Percentiles rank a stretch among this genome's conserved stretches.
phyloP scores from a whole-genome alignment of 164 flowering plant genomes.

The Aristolochia fimbriata region DNA sequence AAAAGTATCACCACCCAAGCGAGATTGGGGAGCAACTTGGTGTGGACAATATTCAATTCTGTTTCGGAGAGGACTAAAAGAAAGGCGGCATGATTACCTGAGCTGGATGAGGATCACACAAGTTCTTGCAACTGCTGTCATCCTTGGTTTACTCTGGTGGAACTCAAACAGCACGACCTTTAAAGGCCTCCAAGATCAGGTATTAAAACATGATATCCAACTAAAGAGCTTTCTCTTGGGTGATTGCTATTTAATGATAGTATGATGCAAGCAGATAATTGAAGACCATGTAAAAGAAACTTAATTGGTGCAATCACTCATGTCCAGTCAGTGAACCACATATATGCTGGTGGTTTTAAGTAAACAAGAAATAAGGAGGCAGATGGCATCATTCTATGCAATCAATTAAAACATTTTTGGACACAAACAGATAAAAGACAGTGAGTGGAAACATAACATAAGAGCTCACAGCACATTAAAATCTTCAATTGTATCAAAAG shows the following conservation, averaged over 20 bases:
- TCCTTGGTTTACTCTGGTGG: constrained; percentile 92
- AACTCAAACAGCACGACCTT: constrained; percentile 51
- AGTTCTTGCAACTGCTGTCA: constrained; percentile 58
- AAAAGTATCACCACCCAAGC: constrained; percentile 35
- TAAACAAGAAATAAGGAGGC: too few species aligned
- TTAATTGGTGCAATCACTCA: too few species aligned
- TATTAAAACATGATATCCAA: constrained; percentile 11
- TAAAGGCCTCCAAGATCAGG: constrained; percentile 79
- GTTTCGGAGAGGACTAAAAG: constrained; percentile 70
- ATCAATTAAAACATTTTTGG: too few species aligned
- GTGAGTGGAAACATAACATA: too few species aligned
- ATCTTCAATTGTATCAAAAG: too few species aligned
- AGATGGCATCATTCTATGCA: too few species aligned
- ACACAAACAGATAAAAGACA: too few species aligned
- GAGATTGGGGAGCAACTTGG: constrained; percentile 98
- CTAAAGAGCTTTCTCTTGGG: too few species aligned
- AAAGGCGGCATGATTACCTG: constrained; percentile 67
- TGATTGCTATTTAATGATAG: background rate
- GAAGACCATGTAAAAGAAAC: background rate
- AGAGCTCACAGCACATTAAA: too few species aligned
- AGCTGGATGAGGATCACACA: constrained; percentile 74
- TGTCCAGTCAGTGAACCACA: too few species aligned
- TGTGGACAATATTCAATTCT: constrained; percentile 59
- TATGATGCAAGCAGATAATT: background rate
- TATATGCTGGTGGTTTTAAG: too few species aligned